A percentile compares a stretch with the other conserved stretches of the same genome.
Evolutionary conservation across 1,284 basidiomycete species (phyloP).

Genomic region (Anthracocystis setariae): DNA sequence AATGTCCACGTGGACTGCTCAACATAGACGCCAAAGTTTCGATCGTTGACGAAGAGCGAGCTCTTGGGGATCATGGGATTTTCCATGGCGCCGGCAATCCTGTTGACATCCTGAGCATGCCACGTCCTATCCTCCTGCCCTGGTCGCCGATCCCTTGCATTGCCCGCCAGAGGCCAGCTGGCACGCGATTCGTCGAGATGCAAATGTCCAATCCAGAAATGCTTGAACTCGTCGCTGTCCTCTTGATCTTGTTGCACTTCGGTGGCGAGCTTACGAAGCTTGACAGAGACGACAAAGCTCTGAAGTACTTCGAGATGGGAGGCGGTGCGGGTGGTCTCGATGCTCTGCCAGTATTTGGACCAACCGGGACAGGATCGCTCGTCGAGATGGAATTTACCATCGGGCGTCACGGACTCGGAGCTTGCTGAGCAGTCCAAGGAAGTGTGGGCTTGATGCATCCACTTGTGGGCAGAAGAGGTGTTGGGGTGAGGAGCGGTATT

Average conservation of each 20-base stretch:
- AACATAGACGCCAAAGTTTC: conserved; percentile 44
- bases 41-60: conserved; percentile 26
- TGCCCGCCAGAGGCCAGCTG: conserved; percentile 54
- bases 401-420: conserved; percentile 24
- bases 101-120: conserved; percentile 43
- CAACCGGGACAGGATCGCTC: conserved; percentile 40
- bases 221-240: conserved; percentile 9
- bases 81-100: conserved; percentile 55
- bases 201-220: conserved; percentile 57
- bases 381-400: conserved; percentile 38
- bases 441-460: conserved; percentile 1
- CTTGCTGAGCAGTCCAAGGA: conserved; percentile 26
- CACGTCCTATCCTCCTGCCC: conserved; percentile 42
- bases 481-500: conserved; percentile 8
- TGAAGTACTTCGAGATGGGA: conserved; percentile 21
- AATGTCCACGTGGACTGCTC: conserved; percentile 47
- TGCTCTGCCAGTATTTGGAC: conserved; percentile 27
- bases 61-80: conserved; percentile 50
- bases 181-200: conserved; percentile 36
- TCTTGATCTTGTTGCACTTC: not conserved
- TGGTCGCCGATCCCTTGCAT: conserved; percentile 22
- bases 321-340: conserved; percentile 14
- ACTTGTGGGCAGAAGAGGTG: not conserved
- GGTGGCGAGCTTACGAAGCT: conserved; percentile 11
- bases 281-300: conserved; percentile 38